These are phyloP conservation scores for Melaleuca alternifolia DNA, from an alignment of 345 rosid genomes.

Conservation along the genomic window DNA sequence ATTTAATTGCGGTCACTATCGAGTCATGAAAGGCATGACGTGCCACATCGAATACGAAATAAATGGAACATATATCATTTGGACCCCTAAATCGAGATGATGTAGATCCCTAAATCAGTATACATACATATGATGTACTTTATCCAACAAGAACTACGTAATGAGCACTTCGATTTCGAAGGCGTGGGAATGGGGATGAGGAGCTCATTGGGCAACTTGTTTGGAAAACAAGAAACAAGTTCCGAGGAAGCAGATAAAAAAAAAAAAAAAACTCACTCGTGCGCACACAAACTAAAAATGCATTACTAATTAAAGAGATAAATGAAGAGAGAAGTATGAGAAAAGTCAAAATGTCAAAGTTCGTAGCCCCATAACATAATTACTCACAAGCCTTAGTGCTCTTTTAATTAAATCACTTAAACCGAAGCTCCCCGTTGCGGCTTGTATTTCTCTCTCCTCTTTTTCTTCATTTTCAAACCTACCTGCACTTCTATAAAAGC, in stretches of 20 bases:
- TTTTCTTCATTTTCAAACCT: conserved; percentile 3
- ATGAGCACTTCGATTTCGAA: neutral
- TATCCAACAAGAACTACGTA: neutral
- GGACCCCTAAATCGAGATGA: neutral
- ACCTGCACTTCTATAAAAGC: neutral
- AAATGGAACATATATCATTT: neutral
- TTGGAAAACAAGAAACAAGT: neutral
- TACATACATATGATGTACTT: neutral
- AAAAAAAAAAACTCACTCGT: neutral
- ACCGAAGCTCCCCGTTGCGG: neutral
- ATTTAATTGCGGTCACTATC: neutral
- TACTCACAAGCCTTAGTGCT: neutral
- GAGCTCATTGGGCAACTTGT: neutral
- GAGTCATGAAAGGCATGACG: neutral
- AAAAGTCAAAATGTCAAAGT: conserved; percentile 2
- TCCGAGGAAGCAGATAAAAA: conserved; percentile 1
- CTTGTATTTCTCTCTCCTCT: neutral
- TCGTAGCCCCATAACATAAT: neutral
- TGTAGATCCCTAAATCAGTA: neutral
- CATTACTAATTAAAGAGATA: neutral
- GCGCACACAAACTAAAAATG: neutral
- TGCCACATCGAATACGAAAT: neutral
- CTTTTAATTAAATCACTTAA: neutral
- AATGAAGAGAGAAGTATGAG: neutral
- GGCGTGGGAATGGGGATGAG: neutral